Evolutionary conservation across 2,329 filamentous ascomycete genomes (phyloP).

Genomic region (Alternaria angustiovoidea): DNA sequence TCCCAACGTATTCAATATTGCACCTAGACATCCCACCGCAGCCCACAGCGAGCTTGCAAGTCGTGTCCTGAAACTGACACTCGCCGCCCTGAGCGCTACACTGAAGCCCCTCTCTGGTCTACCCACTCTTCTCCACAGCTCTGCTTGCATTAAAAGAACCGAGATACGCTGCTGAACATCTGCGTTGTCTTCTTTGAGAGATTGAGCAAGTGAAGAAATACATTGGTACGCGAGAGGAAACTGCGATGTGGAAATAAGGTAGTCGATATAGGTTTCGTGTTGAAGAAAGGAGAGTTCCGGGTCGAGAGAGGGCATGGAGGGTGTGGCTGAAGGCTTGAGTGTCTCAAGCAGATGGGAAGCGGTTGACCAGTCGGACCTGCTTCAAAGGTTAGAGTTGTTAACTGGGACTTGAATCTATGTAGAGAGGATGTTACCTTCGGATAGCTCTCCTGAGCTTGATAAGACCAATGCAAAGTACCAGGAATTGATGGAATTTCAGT

Average conservation of each 20-base stretch:
- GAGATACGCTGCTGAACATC: conserved; percentile 74
- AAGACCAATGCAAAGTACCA: conserved; percentile 71
- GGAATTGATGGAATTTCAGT: conserved; percentile 79
- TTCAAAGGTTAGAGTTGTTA: conserved; percentile 12
- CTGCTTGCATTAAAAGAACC: conserved; percentile 76
- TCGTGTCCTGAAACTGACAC: conserved; percentile 73
- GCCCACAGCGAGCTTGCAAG: conserved; percentile 77
- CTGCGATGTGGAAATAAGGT: conserved; percentile 62
- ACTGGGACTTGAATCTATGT: conserved; percentile 14
- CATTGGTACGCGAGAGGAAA: conserved; percentile 62
- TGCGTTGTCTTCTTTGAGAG: conserved; percentile 62
- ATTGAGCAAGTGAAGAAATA: conserved; percentile 61
- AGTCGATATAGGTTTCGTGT: conserved; percentile 67
- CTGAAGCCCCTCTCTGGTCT: conserved; percentile 79
- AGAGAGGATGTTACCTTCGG: conserved; percentile 51
- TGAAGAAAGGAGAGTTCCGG: conserved; percentile 68
- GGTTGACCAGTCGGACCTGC: conserved; percentile 62
- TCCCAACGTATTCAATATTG: conserved; percentile 72
- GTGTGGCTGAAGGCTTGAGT: conserved; percentile 56
- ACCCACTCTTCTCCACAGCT: conserved; percentile 72
- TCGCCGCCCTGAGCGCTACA: conserved; percentile 76
- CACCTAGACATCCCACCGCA: conserved; percentile 71
- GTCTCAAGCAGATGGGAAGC: conserved; percentile 66
- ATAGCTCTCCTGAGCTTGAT: conserved; percentile 71
- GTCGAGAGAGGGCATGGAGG: conserved; percentile 57